Base-by-base conservation (phyloP, 2,329 filamentous ascomycete genomes). In the Pseudocercospora pini-densiflorae region DNA sequence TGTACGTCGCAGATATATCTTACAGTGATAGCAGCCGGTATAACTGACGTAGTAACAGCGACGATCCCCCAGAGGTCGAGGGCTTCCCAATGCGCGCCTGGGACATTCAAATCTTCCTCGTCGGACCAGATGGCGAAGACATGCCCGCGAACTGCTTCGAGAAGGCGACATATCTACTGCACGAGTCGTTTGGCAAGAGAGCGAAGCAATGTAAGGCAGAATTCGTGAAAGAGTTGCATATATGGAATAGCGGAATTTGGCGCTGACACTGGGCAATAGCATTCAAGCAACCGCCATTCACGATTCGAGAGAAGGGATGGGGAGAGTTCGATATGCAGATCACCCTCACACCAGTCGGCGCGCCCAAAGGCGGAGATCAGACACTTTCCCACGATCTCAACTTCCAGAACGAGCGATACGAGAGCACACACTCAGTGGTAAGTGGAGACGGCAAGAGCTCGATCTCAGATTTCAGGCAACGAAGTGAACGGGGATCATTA, bases 301-400 rank as follows among this genome's bases (percentile, higher is more conserved):
- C 86, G 71, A 97, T 97, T 80, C 85, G 89, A 70, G 97, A 99
- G 81, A 92, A 97, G 81, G 95, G 95, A 73, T 99, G 95, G 95
- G 95, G 95, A 76, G 95, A 98, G 82, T 99, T 99, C 79, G 95
- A 98, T 78, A 94, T 99, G 89, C 86, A 85, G 57, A 95, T 98
- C 75, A 88, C 92, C 68, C 86, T 96, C 73, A 91, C 89, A 76
- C 92, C 91, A 51, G 89, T 91, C 31, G 77, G 77, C 21, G 70
- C 68, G 21, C 93, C 95, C 80, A 97, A 97, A 84, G 90, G 88
- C 64, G 88, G 90, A 65, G 94, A 97, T 76, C 88, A 93, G 76
- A 85, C 87, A 14, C 85, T 99, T 70, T 82, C 85, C 59, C 95
- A 99, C 80, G 95, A 99, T 77, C 86, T 99, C 68, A 97, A 98